Base-by-base conservation (phyloP, 2,329 filamentous ascomycete genomes). In the Stylonectria norvegica region DNA sequence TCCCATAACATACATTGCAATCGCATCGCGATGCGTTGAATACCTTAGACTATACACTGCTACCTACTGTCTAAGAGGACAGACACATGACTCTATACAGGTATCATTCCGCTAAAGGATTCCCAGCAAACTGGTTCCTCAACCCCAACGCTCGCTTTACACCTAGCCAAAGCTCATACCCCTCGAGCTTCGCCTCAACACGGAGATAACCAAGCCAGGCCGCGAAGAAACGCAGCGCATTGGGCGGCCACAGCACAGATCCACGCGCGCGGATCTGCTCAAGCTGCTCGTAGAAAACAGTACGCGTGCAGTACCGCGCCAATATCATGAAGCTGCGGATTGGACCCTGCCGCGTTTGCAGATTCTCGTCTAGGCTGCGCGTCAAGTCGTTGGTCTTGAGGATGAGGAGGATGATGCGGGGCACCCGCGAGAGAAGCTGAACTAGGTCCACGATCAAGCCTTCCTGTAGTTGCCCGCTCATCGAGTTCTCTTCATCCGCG, bases 381-480 rank as follows among this genome's bases (percentile, higher is more conserved):
- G 93, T 98, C 27, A 98, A 71, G 66, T 98, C 93, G 62, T 98
- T 98, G 3, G 93, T 98, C 70, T 98, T 98, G 47, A 98, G 75
- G 52, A 98, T 97, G 19, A 98, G 73, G 10, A 98, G 75, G 39
- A 98, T 95, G 50, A 98, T 88, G 31, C 89, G 75, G 1, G 93
- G 93, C 5, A 98, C 90, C 55, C 88, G 81, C 34, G 89, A 88
- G 5, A 98, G 78, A 51, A 98, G 72, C 52, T 90, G 83, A 6
- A 98, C 88, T 5, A 98, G 74, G 56, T 96, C 85, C 46, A 86
- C 86, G 25, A 98, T 74, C 61, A 98, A 78, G 8, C 91, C 91
- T 40, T 96, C 89, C 34, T 89, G 86, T 43, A 98, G 71, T 1
- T 89, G 86, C 35, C 81, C 79, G 37, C 85, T 84, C 62, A 98